Conservation (phyloP, 257 asterid species). For the Knoxia roxburghii region DNA sequence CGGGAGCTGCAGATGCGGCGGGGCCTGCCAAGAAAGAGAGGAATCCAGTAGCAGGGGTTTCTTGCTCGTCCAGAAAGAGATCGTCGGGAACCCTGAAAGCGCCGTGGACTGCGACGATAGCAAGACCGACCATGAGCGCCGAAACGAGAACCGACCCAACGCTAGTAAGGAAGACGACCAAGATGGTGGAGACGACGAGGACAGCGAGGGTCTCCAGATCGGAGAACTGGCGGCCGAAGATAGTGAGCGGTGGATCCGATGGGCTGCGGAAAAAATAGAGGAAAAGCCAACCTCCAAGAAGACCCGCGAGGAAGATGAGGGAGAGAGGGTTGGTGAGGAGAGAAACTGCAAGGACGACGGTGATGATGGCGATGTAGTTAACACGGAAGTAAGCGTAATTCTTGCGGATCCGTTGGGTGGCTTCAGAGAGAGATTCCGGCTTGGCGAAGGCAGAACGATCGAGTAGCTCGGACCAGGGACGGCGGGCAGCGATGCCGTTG, state of each 20-base stretch:
- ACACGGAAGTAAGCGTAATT: conserved; percentile 59
- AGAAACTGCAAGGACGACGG: conserved; percentile 50
- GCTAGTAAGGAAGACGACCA: conserved; percentile 76
- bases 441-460: conserved; percentile 71
- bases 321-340: conserved; percentile 71
- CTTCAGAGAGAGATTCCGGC: conserved; percentile 71
- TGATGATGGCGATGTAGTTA: conserved; percentile 55
- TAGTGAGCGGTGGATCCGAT: conserved; percentile 63
- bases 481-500: conserved; percentile 56
- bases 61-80: conserved; percentile 83
- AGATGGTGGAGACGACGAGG: conserved; percentile 37
- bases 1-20: conserved; percentile 25
- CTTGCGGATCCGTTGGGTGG: conserved; percentile 69
- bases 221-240: conserved; percentile 74
- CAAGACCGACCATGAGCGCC: conserved; percentile 73
- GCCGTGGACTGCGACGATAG: conserved; percentile 61
- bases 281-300: conserved; percentile 80
- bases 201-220: conserved; percentile 63
- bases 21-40: conserved; percentile 54
- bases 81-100: conserved; percentile 89
- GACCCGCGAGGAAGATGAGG: conserved; percentile 56
- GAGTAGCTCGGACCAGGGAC: conserved; percentile 76
- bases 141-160: conserved; percentile 84
- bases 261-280: conserved; percentile 84
- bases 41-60: conserved; percentile 61